A percentile compares a stretch with the other conserved stretches of the same genome.
These are phyloP conservation scores for Podaxis sp. DNA, from an alignment of 768 basidiomycete genomes.

Conservation along the genomic window DNA sequence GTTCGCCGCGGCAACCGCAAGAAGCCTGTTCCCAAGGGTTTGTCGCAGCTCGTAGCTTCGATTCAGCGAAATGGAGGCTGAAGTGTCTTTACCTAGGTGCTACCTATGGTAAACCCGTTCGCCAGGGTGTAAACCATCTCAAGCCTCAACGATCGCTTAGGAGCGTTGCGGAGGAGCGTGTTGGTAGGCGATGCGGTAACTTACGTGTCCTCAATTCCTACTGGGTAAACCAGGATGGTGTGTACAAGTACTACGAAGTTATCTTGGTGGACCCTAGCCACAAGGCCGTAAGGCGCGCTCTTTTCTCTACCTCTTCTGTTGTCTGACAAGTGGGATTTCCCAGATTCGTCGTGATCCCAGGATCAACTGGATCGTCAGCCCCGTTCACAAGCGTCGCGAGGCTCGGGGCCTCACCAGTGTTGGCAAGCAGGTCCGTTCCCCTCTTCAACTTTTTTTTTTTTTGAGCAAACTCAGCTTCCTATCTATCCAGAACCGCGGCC, in stretches of 20 bases:
- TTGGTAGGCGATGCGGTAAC: constrained; percentile 94
- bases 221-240: constrained; percentile 99
- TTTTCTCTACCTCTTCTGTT: background rate
- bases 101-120: constrained; percentile 98
- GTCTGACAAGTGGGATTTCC: background rate
- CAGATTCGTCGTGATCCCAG: constrained; percentile 92
- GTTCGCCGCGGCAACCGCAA: constrained; percentile 99
- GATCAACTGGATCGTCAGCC: constrained; percentile 99
- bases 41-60: constrained; percentile 21
- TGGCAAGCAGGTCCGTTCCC: constrained; percentile 81
- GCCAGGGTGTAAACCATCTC: constrained; percentile 99
- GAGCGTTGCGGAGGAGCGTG: constrained; percentile 96
- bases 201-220: constrained; percentile 96
- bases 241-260: constrained; percentile 99
- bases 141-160: constrained; percentile 94
- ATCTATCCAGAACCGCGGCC: constrained; percentile 76
- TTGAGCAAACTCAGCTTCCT: constrained; percentile 5
- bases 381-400: constrained; percentile 98
- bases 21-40: constrained; percentile 97
- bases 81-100: constrained; percentile 55
- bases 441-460: background rate
- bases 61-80: background rate
- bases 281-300: constrained; percentile 69
- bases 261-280: constrained; percentile 95
- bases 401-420: constrained; percentile 95